Base-by-base conservation (phyloP, 2,329 filamentous ascomycete species). In the Ceratocystis cacaofunesta region DNA sequence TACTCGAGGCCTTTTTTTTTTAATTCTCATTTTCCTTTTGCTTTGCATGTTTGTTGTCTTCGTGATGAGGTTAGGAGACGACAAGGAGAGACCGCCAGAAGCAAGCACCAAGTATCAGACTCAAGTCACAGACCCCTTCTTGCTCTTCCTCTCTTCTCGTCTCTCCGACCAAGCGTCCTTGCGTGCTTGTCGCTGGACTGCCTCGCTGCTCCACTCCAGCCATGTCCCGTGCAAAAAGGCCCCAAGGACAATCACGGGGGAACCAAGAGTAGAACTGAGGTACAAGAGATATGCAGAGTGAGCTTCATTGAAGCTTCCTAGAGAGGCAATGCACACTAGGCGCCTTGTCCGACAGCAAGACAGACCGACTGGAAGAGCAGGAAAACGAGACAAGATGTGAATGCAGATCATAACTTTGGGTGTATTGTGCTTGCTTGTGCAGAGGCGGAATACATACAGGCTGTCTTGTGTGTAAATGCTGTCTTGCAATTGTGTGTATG, bases 231-330 rank as follows among this genome's bases (percentile, higher is more conserved):
- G 12, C 36, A 12, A 41, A 41, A 41, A 41, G 10, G 36, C 36
- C 36, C 36, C 10, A 15, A 15, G 10, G 36, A 4, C 36, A 41
- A 15, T 41, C 36, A 41, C 10, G 3, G 36, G 36, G 36, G 36
- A 41, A 15, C 36, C 36, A 41, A 41, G 36, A 15, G 36, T 12
- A 41, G 36, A 15, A 41, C 36, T 41, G 36, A 41, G 36, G 36
- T 15, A 41, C 10, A 41, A 15, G 3, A 12, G 36, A 28, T 0
- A 7, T 15, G 6, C 25, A 28, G 7, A n/a, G 55, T 58, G 55
- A 58, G 55, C 52, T 57, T 57, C 52, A 57, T 57, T 57, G 52
- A n/a, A 5, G 52, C 28, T 57, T 57, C 52, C 52, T 6, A 57
- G 52, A 57, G 52, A 57, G 52, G 52, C 52, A 57, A 57, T 57